Conservation (phyloP, 1,139 yeast species). For the Candida mesenterica region DNA sequence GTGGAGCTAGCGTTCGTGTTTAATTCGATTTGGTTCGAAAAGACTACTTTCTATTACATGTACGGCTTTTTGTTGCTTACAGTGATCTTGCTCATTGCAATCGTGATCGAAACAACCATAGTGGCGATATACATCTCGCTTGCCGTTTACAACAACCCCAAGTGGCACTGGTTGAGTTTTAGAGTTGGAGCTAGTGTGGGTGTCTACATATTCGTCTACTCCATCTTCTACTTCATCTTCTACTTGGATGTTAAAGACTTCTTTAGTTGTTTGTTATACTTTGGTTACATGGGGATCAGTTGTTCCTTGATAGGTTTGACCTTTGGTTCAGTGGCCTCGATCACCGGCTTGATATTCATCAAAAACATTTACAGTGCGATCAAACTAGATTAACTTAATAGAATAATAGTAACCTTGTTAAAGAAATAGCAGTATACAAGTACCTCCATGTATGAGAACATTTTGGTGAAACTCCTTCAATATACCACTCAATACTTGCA, state of each 20-base stretch:
- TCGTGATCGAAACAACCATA: constrained; percentile 72
- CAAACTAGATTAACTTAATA: constrained; percentile 49
- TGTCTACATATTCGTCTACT: constrained; percentile 66
- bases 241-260: constrained; percentile 62
- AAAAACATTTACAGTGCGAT: constrained; percentile 56
- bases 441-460: too few relatives aligned
- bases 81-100: constrained; percentile 54
- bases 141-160: constrained; percentile 55
- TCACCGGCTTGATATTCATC: constrained; percentile 62
- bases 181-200: constrained; percentile 70
- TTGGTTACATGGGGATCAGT: constrained; percentile 68
- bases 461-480: too few relatives aligned
- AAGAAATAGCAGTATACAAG: too few relatives aligned
- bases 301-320: constrained; percentile 64
- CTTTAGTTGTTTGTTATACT: constrained; percentile 66
- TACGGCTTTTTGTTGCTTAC: constrained; percentile 75
- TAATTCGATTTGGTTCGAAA: constrained; percentile 78
- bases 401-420: too few relatives aligned
- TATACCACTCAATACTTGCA: too few relatives aligned
- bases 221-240: constrained; percentile 62
- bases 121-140: constrained; percentile 67
- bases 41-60: constrained; percentile 74
- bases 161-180: constrained; percentile 87
- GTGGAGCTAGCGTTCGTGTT: constrained; percentile 75
- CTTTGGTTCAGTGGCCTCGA: constrained; percentile 73